phyloP scores from a whole-genome alignment of 2,329 filamentous ascomycete species.

The Colletotrichum aenigma region DNA sequence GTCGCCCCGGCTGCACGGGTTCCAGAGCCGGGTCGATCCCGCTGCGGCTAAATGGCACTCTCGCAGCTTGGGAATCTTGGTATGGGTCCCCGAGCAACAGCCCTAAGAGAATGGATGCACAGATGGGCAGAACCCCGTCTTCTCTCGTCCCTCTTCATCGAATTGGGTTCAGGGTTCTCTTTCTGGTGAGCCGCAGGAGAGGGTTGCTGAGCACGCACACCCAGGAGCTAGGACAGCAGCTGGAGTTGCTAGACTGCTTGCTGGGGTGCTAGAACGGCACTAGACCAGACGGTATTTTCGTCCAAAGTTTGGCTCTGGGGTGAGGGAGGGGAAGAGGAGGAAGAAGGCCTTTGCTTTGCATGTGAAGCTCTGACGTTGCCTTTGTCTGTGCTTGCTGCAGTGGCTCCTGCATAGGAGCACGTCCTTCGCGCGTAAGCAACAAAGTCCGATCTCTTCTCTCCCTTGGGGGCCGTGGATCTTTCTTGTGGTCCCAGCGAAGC shows the following conservation, averaged over 20 bases:
- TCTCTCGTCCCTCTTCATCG: background rate
- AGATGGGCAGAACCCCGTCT: background rate
- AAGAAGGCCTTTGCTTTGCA: background rate
- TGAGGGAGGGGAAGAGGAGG: background rate
- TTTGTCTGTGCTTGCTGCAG: background rate
- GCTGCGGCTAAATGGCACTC: background rate
- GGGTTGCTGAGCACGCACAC: background rate
- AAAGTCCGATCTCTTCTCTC: background rate
- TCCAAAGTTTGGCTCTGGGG: background rate
- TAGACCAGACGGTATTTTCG: conserved; percentile 15
- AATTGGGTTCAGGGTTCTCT: background rate
- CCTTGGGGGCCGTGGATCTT: background rate
- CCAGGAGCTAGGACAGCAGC: background rate
- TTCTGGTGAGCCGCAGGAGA: conserved; percentile 4
- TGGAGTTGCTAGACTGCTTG: background rate
- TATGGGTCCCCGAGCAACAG: conserved; percentile 12
- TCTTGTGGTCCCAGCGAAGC: background rate
- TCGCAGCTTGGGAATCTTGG: background rate
- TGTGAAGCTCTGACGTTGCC: conserved; percentile 12
- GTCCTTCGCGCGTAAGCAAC: background rate
- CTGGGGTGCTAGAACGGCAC: background rate
- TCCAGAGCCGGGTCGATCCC: conserved; percentile 11
- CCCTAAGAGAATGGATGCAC: background rate
- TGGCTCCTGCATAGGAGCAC: background rate
- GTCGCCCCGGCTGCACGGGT: conserved; percentile 5